Evolutionary conservation across 2,329 filamentous ascomycete genomes (phyloP).

Genomic region (Botrytis hyacinthi): DNA sequence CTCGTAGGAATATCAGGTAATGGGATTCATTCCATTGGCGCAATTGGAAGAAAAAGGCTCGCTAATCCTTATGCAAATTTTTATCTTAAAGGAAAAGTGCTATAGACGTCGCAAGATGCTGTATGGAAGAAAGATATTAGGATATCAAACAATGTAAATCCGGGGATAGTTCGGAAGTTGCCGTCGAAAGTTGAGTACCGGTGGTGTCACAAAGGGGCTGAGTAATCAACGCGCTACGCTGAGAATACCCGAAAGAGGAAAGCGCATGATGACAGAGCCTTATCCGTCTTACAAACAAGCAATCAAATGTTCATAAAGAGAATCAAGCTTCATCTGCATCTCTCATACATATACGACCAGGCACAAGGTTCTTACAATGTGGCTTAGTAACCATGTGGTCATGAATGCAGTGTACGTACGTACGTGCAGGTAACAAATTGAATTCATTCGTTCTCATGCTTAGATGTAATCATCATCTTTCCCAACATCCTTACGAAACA

Average conservation of each 20-base stretch:
- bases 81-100: background rate
- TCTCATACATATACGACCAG: background rate
- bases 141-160: background rate
- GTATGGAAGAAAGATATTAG: background rate
- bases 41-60: background rate
- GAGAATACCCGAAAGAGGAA: constrained; percentile 17
- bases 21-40: background rate
- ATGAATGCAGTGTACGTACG: background rate
- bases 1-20: background rate
- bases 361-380: background rate
- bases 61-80: background rate
- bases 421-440: background rate
- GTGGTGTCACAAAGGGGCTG: background rate
- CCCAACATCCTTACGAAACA: background rate
- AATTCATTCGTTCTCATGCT: background rate
- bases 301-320: background rate
- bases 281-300: background rate
- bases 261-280: constrained; percentile 2
- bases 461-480: too few species aligned
- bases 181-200: background rate
- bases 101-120: background rate
- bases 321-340: background rate
- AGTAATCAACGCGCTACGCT: constrained; percentile 16
- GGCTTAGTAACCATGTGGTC: background rate
- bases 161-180: background rate